Evolutionary conservation across 2,329 filamentous ascomycete genomes (phyloP).

Genomic region (Pyricularia pennisetigena): DNA sequence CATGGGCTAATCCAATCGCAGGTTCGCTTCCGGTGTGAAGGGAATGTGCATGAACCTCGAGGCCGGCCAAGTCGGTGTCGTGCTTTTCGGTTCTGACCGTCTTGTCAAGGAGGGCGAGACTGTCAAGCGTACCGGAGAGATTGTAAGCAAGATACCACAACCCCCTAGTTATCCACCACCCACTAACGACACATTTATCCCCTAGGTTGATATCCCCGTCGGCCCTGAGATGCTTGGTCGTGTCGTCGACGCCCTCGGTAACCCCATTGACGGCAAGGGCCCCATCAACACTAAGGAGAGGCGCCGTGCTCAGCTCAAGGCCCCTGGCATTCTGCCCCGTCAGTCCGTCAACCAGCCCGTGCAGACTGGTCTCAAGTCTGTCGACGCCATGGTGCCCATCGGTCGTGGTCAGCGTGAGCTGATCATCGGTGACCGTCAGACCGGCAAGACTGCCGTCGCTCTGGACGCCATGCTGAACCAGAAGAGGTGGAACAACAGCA

Average conservation of each 20-base stretch:
- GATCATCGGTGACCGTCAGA: constrained; percentile 99
- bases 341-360: constrained; percentile 97
- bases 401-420: constrained; percentile 99
- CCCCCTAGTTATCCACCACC: constrained; percentile 1
- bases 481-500: constrained; percentile 87
- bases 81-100: constrained; percentile 99
- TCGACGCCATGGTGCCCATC: constrained; percentile 99
- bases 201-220: constrained; percentile 89
- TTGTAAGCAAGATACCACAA: constrained; percentile 56
- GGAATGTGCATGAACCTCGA: constrained; percentile 99
- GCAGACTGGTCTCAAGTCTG: constrained; percentile 97
- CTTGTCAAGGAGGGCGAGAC: constrained; percentile 99
- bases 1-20: constrained; percentile 26
- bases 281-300: constrained; percentile 86
- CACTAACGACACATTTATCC: constrained; percentile 14
- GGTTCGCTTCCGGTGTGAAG: constrained; percentile 99
- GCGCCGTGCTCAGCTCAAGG: constrained; percentile 97
- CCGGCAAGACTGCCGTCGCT: constrained; percentile 97
- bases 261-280: constrained; percentile 99
- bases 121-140: constrained; percentile 98
- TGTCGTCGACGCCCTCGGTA: constrained; percentile 96
- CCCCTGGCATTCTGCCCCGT: constrained; percentile 94
- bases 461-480: constrained; percentile 99
- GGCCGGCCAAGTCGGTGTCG: constrained; percentile 99
- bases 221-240: constrained; percentile 88